phyloP scores from a whole-genome alignment of 2,329 filamentous ascomycete species.

The Teratosphaeria epicoccoides region DNA sequence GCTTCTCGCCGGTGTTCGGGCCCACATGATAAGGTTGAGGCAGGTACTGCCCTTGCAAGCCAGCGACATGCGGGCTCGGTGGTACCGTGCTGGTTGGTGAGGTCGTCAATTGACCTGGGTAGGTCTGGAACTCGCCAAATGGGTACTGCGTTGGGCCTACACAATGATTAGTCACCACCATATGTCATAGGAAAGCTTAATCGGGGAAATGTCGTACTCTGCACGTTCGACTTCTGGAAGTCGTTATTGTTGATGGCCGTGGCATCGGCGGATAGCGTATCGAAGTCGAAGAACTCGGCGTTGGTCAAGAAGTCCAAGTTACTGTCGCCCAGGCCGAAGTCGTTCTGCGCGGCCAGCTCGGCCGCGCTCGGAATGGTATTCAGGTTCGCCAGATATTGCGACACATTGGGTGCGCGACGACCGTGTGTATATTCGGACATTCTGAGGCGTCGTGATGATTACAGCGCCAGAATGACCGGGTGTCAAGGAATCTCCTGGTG shows the following conservation, averaged over 20 bases:
- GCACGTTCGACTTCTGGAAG: constrained; percentile 1
- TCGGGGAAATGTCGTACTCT: background rate
- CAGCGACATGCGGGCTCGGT: constrained; percentile 15
- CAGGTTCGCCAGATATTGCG: constrained; percentile 76
- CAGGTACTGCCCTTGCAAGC: constrained; percentile 20
- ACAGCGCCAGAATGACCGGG: background rate
- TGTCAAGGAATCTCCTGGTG: background rate
- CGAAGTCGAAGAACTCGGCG: constrained; percentile 57
- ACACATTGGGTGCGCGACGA: constrained; percentile 75
- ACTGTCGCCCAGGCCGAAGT: constrained; percentile 47
- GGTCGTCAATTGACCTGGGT: constrained; percentile 15
- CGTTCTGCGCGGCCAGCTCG: constrained; percentile 41
- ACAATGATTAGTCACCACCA: background rate
- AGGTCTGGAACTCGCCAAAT: constrained; percentile 37
- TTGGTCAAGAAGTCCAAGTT: constrained; percentile 47
- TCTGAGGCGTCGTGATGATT: background rate
- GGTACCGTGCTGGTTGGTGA: constrained; percentile 17
- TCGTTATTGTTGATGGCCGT: constrained; percentile 10
- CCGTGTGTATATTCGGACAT: constrained; percentile 71
- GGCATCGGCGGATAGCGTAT: constrained; percentile 26
- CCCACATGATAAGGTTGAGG: constrained; percentile 11
- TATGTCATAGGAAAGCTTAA: background rate
- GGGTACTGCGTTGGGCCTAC: constrained; percentile 30
- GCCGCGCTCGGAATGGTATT: constrained; percentile 61
- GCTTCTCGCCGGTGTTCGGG: constrained; percentile 32